Evolutionary conservation across 140 eudicot species (phyloP).

Genomic region (Oenanthe javanica): DNA sequence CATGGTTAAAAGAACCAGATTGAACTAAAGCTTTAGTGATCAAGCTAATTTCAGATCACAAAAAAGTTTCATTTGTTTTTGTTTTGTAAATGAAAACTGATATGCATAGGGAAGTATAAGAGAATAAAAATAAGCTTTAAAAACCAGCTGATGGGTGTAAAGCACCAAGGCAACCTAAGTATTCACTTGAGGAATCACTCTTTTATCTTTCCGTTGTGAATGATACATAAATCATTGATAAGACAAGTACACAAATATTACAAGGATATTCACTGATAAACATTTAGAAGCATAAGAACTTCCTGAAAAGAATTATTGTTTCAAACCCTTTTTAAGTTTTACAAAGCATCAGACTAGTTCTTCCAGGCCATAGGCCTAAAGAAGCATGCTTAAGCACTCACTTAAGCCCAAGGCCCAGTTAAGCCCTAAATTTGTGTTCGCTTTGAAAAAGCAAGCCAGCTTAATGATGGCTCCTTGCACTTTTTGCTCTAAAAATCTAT

Average conservation of each 20-base stretch:
- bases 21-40: background rate
- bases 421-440: background rate
- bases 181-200: background rate
- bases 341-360: background rate
- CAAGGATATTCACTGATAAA: background rate
- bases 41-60: background rate
- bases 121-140: background rate
- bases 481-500: too few species aligned
- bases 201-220: background rate
- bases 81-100: background rate
- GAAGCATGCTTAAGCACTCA: background rate
- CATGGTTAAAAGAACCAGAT: background rate
- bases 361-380: background rate
- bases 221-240: background rate
- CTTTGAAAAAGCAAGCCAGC: background rate
- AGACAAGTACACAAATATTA: background rate
- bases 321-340: background rate
- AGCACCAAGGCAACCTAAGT: background rate
- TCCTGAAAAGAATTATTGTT: background rate
- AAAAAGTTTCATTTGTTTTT: background rate
- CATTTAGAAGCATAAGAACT: background rate
- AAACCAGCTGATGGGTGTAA: background rate
- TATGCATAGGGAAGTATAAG: background rate
- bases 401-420: background rate
- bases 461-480: background rate